A percentile compares a stretch with the other conserved stretches of the same genome.
Conservation (phyloP, 352 stramenopile genomes). For the Phytophthora syringae region DNA sequence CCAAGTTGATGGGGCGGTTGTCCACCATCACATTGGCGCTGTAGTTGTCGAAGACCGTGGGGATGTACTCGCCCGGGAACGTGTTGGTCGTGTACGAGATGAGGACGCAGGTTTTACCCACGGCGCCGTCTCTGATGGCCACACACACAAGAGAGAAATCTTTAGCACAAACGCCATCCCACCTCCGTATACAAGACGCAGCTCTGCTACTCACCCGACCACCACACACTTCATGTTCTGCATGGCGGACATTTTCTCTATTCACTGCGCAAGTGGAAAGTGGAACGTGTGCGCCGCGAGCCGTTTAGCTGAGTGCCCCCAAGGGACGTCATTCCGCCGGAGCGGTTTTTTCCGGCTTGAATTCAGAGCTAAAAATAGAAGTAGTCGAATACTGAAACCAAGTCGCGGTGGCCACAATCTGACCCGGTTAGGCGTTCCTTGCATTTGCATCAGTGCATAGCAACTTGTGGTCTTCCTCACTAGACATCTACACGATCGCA, state of each 20-base stretch:
- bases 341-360: slow-evolving; percentile 48
- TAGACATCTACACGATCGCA: slow-evolving; percentile 9
- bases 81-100: slow-evolving; percentile 98
- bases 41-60: slow-evolving; percentile 96
- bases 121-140: slow-evolving; percentile 89
- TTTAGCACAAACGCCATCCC: slow-evolving; percentile 2
- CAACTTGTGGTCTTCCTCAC: too few relatives aligned
- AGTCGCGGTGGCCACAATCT: slow-evolving; percentile 26
- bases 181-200: neutral
- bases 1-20: slow-evolving; percentile 95
- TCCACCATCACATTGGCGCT: slow-evolving; percentile 94
- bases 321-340: slow-evolving; percentile 16
- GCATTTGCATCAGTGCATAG: neutral
- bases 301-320: slow-evolving; percentile 26
- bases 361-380: slow-evolving; percentile 49
- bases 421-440: neutral
- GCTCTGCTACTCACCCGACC: slow-evolving; percentile 65
- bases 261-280: too few relatives aligned
- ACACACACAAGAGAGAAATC: slow-evolving; percentile 1
- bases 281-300: slow-evolving; percentile 4
- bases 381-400: slow-evolving; percentile 28
- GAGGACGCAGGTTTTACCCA: slow-evolving; percentile 97
- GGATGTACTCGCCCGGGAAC: slow-evolving; percentile 97
- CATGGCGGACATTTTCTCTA: slow-evolving; percentile 74
- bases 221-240: slow-evolving; percentile 97